phyloP scores from a whole-genome alignment of 805 yeast genomes.

The Candida alai region DNA sequence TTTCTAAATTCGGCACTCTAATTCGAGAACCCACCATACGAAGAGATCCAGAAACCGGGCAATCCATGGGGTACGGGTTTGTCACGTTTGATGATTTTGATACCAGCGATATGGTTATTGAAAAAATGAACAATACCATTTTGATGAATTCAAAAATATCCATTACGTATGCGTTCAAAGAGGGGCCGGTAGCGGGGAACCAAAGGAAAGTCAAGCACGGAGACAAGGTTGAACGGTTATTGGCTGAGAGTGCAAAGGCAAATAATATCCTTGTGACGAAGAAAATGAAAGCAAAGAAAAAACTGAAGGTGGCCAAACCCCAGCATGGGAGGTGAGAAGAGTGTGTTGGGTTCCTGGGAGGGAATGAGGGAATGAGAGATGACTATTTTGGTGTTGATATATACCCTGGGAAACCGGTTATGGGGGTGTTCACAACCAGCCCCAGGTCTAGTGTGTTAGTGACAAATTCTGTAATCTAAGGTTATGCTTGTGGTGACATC shows the following conservation, averaged over 20 bases:
- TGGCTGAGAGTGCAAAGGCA: constrained; percentile 55
- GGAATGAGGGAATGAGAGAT: too few species aligned
- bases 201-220: constrained; percentile 63
- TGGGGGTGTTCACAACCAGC: too few species aligned
- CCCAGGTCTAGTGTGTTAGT: too few species aligned
- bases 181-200: constrained; percentile 33
- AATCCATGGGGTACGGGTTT: constrained; percentile 62
- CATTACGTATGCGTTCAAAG: constrained; percentile 71
- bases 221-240: constrained; percentile 67
- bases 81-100: constrained; percentile 61
- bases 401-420: too few species aligned
- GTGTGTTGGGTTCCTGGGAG: too few species aligned
- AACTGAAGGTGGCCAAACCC: constrained; percentile 1
- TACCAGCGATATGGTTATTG: constrained; percentile 68
- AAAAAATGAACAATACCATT: constrained; percentile 61
- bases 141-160: constrained; percentile 62
- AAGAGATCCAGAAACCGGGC: constrained; percentile 43
- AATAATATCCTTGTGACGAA: constrained; percentile 1
- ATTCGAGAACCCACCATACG: constrained; percentile 47
- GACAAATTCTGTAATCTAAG: too few species aligned
- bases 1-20: constrained; percentile 66
- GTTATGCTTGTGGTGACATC: too few species aligned
- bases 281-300: constrained; percentile 1
- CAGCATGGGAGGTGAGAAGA: background rate
- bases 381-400: too few species aligned